Conservation (phyloP, 2,329 filamentous ascomycete genomes). For the Trichoderma simmonsii region DNA sequence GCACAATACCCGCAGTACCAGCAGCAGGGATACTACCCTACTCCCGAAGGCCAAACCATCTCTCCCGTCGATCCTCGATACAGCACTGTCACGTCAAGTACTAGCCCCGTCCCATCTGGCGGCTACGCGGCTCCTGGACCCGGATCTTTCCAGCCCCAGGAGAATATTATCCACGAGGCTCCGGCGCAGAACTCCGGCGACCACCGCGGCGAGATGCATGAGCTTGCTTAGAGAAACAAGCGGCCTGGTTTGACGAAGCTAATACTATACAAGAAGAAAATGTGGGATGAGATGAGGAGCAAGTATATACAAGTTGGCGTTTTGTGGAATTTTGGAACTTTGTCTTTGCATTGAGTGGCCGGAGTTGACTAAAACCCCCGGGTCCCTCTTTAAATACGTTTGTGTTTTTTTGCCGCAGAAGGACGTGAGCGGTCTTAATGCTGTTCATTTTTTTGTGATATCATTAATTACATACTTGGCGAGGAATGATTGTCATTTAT, state of each 20-base stretch:
- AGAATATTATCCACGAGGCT: constrained; percentile 37
- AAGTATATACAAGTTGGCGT: constrained; percentile 13
- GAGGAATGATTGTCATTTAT: neutral
- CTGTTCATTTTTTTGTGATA: neutral
- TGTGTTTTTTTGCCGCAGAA: neutral
- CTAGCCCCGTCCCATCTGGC: constrained; percentile 22
- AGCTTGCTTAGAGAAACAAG: constrained; percentile 32
- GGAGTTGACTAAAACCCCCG: constrained; percentile 13
- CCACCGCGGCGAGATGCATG: constrained; percentile 41
- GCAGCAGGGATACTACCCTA: constrained; percentile 9
- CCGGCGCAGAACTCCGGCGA: constrained; percentile 35
- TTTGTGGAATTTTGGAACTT: neutral
- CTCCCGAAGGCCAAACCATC: neutral
- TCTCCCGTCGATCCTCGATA: constrained; percentile 25
- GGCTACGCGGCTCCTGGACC: constrained; percentile 21
- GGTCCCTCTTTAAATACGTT: neutral
- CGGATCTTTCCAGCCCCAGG: constrained; percentile 25
- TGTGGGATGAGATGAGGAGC: neutral
- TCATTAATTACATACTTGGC: neutral
- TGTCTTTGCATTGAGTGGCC: constrained; percentile 6
- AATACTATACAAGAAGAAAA: neutral
- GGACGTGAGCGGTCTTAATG: neutral
- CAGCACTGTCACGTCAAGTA: constrained; percentile 21
- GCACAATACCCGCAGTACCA: constrained; percentile 22
- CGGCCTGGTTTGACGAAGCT: neutral